Percentiles rank a stretch among this genome's conserved stretches.
These are phyloP conservation scores for Hypomyces rosellus DNA, from an alignment of 2,329 filamentous ascomycete genomes.

Conservation along the genomic window DNA sequence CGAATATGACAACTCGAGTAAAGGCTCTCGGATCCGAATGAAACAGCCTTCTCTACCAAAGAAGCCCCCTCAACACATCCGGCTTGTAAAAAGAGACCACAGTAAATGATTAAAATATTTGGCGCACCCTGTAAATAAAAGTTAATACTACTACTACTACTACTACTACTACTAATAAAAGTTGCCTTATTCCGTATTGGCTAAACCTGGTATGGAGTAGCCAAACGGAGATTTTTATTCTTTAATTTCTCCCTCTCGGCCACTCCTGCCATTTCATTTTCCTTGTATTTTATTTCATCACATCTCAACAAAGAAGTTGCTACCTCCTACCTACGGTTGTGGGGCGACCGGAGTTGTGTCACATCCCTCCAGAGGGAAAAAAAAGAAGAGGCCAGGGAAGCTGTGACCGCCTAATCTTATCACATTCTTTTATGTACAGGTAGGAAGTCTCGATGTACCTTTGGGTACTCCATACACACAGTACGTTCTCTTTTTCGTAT, in stretches of 20 bases:
- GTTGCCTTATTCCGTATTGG: slow-evolving; percentile 4
- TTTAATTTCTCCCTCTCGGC: too few relatives aligned
- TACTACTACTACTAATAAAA: not conserved
- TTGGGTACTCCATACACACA: not conserved
- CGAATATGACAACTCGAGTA: too few relatives aligned
- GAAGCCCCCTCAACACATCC: too few relatives aligned
- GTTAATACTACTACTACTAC: too few relatives aligned
- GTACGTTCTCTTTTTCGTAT: not conserved
- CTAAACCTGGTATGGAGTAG: slow-evolving; percentile 1
- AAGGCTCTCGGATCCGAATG: too few relatives aligned
- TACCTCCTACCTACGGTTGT: not conserved
- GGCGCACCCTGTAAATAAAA: too few relatives aligned
- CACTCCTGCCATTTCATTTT: too few relatives aligned
- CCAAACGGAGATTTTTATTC: slow-evolving; percentile 10
- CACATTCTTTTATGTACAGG: not conserved
- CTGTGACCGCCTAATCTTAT: not conserved
- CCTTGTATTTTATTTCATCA: slow-evolving; percentile 9
- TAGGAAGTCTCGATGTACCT: not conserved
- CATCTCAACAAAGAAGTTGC: slow-evolving; percentile 7
- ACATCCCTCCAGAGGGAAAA: too few relatives aligned
- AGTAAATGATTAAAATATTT: too few relatives aligned
- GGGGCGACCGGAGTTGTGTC: not conserved
- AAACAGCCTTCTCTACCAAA: too few relatives aligned
- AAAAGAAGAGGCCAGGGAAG: not conserved
- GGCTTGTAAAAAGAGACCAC: too few relatives aligned